Evolutionary conservation across 352 stramenopile species (phyloP).

Genomic region (Lagenidium sp.): DNA sequence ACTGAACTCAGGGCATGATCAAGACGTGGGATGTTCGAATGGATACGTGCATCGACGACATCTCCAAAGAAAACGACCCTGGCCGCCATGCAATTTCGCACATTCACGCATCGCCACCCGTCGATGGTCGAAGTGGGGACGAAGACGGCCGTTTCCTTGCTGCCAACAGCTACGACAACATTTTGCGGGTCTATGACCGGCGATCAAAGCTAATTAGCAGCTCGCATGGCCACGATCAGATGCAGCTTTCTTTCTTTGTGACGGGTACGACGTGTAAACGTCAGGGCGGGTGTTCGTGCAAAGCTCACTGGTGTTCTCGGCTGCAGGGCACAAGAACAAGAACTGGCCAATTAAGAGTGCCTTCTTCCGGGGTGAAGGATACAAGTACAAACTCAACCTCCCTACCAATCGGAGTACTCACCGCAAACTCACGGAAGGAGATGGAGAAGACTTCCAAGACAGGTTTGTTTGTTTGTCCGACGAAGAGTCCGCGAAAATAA

Average conservation of each 20-base stretch:
- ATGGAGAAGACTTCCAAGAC: slow-evolving; percentile 60
- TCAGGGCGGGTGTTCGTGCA: neutral
- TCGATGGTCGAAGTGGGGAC: slow-evolving; percentile 38
- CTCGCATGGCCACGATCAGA: slow-evolving; percentile 53
- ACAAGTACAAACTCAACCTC: slow-evolving; percentile 79
- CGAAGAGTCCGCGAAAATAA: too few relatives aligned
- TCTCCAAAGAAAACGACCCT: slow-evolving; percentile 72
- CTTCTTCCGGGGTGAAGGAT: slow-evolving; percentile 81
- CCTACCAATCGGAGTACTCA: slow-evolving; percentile 36
- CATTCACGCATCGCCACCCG: slow-evolving; percentile 64
- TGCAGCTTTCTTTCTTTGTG: slow-evolving; percentile 73
- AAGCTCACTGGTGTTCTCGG: neutral
- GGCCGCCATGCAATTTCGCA: slow-evolving; percentile 76
- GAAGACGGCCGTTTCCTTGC: slow-evolving; percentile 79
- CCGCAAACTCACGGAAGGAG: slow-evolving; percentile 74
- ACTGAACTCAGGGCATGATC: slow-evolving; percentile 76
- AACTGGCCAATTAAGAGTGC: slow-evolving; percentile 88
- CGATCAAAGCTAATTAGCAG: slow-evolving; percentile 79
- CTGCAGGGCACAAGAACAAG: slow-evolving; percentile 78
- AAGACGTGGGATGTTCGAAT: slow-evolving; percentile 85
- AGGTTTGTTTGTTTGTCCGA: too few relatives aligned
- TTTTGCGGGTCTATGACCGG: slow-evolving; percentile 82
- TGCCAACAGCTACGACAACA: slow-evolving; percentile 87
- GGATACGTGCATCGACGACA: slow-evolving; percentile 65
- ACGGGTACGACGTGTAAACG: slow-evolving; percentile 13